Percentiles rank a stretch among this genome's conserved stretches.
Evolutionary conservation across 148 eudicot genomes (phyloP).

Genomic region (Arctostaphylos glauca): DNA sequence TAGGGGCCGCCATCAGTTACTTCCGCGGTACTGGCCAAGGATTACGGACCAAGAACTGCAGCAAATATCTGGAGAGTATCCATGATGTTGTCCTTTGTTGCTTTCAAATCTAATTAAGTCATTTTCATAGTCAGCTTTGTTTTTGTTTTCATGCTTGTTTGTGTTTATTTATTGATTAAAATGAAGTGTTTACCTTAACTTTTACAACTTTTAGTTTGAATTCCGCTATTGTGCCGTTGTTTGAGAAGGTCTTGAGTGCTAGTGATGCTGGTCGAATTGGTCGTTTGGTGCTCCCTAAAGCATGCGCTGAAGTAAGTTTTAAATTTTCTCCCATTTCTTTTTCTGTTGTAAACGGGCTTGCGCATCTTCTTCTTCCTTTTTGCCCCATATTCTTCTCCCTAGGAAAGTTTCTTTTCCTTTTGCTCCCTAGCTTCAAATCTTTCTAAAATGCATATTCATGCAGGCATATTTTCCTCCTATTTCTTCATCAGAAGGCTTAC

Average conservation of each 20-base stretch:
- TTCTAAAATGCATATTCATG: constrained; percentile 18
- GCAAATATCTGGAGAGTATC: constrained; percentile 97
- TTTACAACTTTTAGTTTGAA: constrained; percentile 54
- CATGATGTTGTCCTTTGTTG: constrained; percentile 19
- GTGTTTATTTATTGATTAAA: constrained; percentile 14
- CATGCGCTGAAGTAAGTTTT: constrained; percentile 93
- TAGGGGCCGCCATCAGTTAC: constrained; percentile 69
- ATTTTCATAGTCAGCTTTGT: background rate
- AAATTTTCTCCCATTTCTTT: background rate
- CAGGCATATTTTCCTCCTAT: constrained; percentile 96
- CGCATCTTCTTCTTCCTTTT: background rate
- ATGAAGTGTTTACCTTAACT: constrained; percentile 44
- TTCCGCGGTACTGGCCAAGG: constrained; percentile 97
- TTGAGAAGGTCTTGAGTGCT: constrained; percentile 93
- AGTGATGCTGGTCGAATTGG: constrained; percentile 99
- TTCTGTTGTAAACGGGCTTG: background rate
- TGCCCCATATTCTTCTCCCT: background rate
- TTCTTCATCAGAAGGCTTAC: constrained; percentile 87
- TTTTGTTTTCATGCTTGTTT: background rate
- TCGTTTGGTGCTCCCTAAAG: constrained; percentile 95
- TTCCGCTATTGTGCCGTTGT: constrained; percentile 77
- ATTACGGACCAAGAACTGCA: constrained; percentile 94
- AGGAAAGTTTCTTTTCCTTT: background rate
- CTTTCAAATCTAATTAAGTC: background rate
- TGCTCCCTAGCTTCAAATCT: background rate